Percentiles rank a stretch among this genome's conserved stretches.
phyloP scores from a whole-genome alignment of 768 basidiomycete species.

The Mycena vulgaris region DNA sequence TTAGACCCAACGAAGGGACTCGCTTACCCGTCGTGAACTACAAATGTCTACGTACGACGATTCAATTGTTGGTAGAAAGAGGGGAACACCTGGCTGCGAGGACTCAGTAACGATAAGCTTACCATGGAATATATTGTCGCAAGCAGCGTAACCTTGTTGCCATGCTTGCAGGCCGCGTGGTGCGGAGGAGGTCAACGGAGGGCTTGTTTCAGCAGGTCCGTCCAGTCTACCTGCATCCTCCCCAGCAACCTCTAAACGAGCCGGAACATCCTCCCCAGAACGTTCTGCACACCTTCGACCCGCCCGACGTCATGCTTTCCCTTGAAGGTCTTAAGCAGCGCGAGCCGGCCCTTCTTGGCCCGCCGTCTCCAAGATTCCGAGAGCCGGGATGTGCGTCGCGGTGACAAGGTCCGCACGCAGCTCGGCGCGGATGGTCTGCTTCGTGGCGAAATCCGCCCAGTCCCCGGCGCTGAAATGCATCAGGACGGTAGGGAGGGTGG shows the following conservation, averaged over 20 bases:
- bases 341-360: not conserved
- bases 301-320: conserved; percentile 35
- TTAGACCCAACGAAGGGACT: no score
- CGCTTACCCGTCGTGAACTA: no score
- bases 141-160: no score
- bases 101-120: no score
- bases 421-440: not conserved
- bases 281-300: conserved; percentile 80
- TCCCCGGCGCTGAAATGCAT: not conserved
- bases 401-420: not conserved
- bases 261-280: conserved; percentile 61
- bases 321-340: not conserved
- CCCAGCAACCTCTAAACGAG: not conserved
- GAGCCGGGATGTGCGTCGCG: not conserved
- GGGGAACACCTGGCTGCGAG: no score
- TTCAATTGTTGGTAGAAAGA: no score
- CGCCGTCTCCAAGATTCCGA: not conserved
- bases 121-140: no score
- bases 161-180: no score
- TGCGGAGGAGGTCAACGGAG: no score
- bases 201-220: no score
- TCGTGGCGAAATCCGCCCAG: not conserved
- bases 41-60: no score
- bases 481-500: not conserved
- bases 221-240: no score